Evolutionary conservation across 1,284 basidiomycete species (phyloP).

Genomic region (Pascua guehoae): DNA sequence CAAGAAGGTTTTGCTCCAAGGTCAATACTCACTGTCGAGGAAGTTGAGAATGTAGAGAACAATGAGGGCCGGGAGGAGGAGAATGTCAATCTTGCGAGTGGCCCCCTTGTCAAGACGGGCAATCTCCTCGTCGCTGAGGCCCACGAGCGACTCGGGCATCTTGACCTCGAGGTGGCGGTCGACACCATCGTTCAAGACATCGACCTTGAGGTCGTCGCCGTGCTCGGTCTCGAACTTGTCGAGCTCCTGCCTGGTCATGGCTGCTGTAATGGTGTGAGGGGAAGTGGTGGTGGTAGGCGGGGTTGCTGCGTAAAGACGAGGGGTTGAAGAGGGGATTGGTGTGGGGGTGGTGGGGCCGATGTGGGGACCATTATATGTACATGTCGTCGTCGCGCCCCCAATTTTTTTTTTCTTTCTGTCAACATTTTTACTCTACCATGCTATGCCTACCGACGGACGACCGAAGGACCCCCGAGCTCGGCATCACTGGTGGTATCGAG

Average conservation of each 20-base stretch:
- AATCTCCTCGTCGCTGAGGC: conserved; percentile 32
- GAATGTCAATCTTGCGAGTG: conserved; percentile 23
- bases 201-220: not conserved
- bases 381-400: too few relatives aligned
- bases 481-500: too few relatives aligned
- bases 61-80: conserved; percentile 17
- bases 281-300: not conserved
- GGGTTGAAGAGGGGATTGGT: too few relatives aligned
- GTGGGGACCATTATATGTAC: too few relatives aligned
- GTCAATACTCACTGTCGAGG: conserved; percentile 7
- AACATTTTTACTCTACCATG: too few relatives aligned
- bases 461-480: too few relatives aligned
- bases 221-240: conserved; percentile 1
- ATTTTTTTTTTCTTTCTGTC: too few relatives aligned
- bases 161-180: conserved; percentile 14
- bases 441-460: too few relatives aligned
- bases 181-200: conserved; percentile 1
- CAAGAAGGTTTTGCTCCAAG: not conserved
- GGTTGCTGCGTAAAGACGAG: too few relatives aligned
- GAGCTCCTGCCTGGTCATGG: not conserved
- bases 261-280: too few relatives aligned
- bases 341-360: too few relatives aligned
- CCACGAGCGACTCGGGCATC: conserved; percentile 29
- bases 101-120: conserved; percentile 26
- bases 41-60: conserved; percentile 15